Conservation (phyloP, 1,284 basidiomycete species). For the Trichosporon sp. region DNA sequence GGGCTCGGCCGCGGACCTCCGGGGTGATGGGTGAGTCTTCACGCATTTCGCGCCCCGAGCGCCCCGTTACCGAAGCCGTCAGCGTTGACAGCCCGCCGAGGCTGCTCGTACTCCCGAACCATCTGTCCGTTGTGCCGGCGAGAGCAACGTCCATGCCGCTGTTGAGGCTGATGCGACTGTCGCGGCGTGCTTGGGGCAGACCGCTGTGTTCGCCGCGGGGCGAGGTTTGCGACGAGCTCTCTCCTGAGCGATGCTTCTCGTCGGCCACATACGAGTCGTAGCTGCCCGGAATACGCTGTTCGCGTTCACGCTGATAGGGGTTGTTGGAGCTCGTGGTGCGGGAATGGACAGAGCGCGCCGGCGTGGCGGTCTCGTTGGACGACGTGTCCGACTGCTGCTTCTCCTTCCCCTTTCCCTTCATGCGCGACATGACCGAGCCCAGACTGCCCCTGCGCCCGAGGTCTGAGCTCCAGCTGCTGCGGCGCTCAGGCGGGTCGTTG, state of each 20-base stretch:
- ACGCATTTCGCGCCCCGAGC: background rate
- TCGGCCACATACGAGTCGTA: background rate
- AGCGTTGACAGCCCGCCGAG: background rate
- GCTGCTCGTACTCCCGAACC: slow-evolving; percentile 7
- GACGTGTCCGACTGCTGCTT: background rate
- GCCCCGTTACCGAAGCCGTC: background rate
- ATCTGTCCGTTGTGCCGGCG: slow-evolving; percentile 1
- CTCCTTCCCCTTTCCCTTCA: slow-evolving; percentile 2
- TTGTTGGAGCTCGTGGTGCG: background rate
- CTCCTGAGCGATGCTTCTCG: background rate
- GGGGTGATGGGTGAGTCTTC: background rate
- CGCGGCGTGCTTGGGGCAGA: background rate
- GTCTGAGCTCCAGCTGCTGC: background rate
- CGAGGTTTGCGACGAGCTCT: background rate
- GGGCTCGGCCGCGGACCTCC: background rate
- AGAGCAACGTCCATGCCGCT: slow-evolving; percentile 2
- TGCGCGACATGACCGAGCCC: background rate
- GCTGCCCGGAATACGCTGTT: background rate
- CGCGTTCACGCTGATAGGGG: background rate
- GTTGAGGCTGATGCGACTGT: slow-evolving; percentile 13
- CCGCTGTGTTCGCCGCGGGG: background rate
- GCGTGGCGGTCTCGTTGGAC: background rate
- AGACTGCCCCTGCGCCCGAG: background rate
- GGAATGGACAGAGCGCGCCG: background rate
- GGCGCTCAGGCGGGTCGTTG: background rate